Base-by-base conservation (phyloP, 1,284 basidiomycete species). In the Austroboletus novae-zelandiae region DNA sequence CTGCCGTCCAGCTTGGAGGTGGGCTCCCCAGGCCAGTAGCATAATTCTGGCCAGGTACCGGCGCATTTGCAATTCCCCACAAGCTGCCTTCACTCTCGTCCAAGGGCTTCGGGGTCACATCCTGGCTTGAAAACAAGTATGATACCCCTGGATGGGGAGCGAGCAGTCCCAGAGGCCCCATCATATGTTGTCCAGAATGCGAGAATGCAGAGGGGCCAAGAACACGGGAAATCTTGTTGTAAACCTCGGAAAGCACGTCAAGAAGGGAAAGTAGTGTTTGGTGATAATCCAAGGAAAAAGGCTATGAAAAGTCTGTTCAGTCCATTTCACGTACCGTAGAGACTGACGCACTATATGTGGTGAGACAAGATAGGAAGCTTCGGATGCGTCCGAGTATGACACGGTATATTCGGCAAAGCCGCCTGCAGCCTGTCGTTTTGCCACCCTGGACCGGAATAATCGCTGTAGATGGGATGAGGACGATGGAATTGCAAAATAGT, bases 241-340 rank as follows among this genome's bases (percentile, higher is more conserved):
- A 94, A 23, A 90, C 81, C 65, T 92, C 89, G 13, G 89, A 89
- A 36, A 94, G 78, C 40, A 94, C 86, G 62, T 94, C 91, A 49
- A 93, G 83, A 30, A 92, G 80, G 32, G 91, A 90, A 44, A 91
- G 79, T 29, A 93, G 79, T 7, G 88, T 89, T 70, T 94, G 87
- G 57, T 90, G 86, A 62, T 94, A 94, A 69, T 94, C 91, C 46
- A 94, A 68, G 4, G 84, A 73, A 68, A 94, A 94, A 15, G 91
- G 88, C 90, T 93, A 55, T 47, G 44, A n/a, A 31, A 46, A 13
- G 40, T 58, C 40, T 40, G 46, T 42, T 45, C 31, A 25, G 35
- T 18, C 34, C 29, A 27, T 23, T 18, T 31, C 30, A 25, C 31
- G 11, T 10, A 31, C 11, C 15, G 35, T 14, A n/a, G n/a, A 29